phyloP scores from a whole-genome alignment of 164 flowering plant species.

The Akebia trifoliata region DNA sequence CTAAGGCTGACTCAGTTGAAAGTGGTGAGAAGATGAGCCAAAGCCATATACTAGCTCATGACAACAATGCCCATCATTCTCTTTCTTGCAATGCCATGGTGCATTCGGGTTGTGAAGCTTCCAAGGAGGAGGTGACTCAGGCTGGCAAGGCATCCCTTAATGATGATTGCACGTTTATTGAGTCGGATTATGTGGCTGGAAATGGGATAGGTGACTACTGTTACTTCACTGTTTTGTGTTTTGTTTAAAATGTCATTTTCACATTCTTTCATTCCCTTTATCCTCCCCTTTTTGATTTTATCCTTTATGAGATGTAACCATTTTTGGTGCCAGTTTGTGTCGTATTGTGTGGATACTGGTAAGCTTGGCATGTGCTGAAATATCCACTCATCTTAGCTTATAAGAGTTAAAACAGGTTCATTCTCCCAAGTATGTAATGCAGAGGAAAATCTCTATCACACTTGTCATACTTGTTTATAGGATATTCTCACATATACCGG shows the following conservation, averaged over 20 bases:
- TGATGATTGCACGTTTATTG: conserved; percentile 37
- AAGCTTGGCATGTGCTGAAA: too few species aligned
- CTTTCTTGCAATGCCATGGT: conserved; percentile 80
- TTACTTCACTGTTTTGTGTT: neutral
- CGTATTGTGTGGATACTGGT: too few species aligned
- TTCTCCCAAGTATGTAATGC: too few species aligned
- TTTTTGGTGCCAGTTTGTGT: too few species aligned
- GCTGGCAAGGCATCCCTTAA: conserved; percentile 47
- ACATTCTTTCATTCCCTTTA: neutral
- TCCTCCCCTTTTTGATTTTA: neutral
- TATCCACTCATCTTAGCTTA: too few species aligned
- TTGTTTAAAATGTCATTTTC: neutral
- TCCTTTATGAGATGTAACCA: too few species aligned
- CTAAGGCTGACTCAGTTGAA: conserved; percentile 87
- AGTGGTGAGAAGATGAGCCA: conserved; percentile 79
- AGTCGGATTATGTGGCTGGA: conserved; percentile 43
- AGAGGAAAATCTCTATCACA: too few species aligned
- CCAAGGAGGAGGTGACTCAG: conserved; percentile 69
- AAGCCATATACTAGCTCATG: conserved; percentile 31
- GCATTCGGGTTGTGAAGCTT: conserved; percentile 54
- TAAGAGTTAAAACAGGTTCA: too few species aligned
- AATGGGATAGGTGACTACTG: conserved; percentile 50
- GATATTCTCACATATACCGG: too few species aligned
- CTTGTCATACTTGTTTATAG: too few species aligned
- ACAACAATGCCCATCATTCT: conserved; percentile 54